These are phyloP conservation scores for Corrigiola litoralis DNA, from an alignment of 179 eudicot species.

Conservation along the genomic window DNA sequence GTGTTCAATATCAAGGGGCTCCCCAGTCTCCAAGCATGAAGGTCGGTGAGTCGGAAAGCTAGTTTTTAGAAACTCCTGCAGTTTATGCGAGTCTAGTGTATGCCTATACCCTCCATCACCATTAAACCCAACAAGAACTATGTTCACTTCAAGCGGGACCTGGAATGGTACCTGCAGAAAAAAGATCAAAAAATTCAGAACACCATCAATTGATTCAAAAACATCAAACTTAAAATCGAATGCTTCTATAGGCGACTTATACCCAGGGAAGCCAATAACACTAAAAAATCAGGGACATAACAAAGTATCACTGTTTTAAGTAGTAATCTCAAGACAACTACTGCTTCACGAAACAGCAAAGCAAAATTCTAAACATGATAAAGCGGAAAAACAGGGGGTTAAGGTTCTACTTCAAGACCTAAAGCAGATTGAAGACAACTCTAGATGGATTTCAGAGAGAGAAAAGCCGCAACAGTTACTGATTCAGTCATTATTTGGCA, in stretches of 20 bases:
- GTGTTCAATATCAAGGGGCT: conserved; percentile 94
- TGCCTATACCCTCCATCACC: conserved; percentile 95
- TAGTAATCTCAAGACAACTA: no score
- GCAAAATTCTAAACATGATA: no score
- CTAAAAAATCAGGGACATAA: background rate
- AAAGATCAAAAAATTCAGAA: conserved; percentile 10
- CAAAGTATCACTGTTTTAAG: no score
- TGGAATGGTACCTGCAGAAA: conserved; percentile 96
- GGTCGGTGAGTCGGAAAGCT: conserved; percentile 85
- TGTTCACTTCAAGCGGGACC: conserved; percentile 95
- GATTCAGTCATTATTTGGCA: no score
- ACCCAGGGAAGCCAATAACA: background rate
- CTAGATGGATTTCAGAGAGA: no score
- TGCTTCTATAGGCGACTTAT: no score
- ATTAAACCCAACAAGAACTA: conserved; percentile 82
- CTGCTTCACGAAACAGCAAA: no score
- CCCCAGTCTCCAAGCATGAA: conserved; percentile 90
- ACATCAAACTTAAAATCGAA: background rate
- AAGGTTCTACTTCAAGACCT: no score
- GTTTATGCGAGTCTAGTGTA: conserved; percentile 61
- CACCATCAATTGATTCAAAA: background rate
- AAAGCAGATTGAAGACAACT: no score
- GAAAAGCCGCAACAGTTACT: no score
- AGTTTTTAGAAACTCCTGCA: conserved; percentile 77
- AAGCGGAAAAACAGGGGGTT: no score